Percentiles rank a stretch among this genome's conserved stretches.
phyloP scores from a whole-genome alignment of 345 rosid species.

The Bruguiera sexangula region DNA sequence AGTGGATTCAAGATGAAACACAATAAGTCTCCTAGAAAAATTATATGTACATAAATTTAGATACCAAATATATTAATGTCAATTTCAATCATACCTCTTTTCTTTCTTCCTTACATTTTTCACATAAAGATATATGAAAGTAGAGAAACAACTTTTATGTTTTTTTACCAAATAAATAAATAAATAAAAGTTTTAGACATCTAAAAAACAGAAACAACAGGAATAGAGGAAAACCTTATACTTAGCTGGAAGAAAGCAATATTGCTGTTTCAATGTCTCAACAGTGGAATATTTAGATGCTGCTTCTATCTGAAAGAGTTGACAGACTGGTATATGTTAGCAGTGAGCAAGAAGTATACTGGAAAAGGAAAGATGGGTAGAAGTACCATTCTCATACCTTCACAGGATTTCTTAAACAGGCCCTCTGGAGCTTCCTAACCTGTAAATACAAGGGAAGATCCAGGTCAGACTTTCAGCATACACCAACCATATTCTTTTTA shows the following conservation, averaged over 20 bases:
- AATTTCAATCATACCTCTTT: neutral
- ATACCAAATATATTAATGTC: neutral
- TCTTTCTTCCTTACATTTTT: neutral
- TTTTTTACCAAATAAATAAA: too few relatives aligned
- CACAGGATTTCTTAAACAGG: conserved; percentile 84
- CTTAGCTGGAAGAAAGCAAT: conserved; percentile 69
- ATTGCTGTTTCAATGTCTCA: conserved; percentile 85
- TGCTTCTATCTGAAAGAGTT: conserved; percentile 71
- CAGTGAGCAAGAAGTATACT: conserved; percentile 3
- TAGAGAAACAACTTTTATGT: too few relatives aligned
- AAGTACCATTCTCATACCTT: conserved; percentile 47
- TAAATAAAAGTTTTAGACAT: too few relatives aligned
- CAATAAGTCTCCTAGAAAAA: neutral
- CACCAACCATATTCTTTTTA: neutral
- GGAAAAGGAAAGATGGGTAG: neutral
- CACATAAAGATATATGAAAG: too few relatives aligned
- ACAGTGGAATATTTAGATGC: conserved; percentile 90
- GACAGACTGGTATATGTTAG: conserved; percentile 13
- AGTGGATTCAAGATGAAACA: neutral
- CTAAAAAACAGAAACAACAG: conserved; percentile 1
- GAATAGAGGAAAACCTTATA: conserved; percentile 56
- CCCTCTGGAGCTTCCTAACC: conserved; percentile 93
- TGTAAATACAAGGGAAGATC: conserved; percentile 28
- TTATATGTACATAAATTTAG: too few relatives aligned
- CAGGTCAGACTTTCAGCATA: conserved; percentile 19